Percentiles rank a stretch among this genome's conserved stretches.
Evolutionary conservation across 345 rosid species (phyloP).

Genomic region (Kernera saxatilis): DNA sequence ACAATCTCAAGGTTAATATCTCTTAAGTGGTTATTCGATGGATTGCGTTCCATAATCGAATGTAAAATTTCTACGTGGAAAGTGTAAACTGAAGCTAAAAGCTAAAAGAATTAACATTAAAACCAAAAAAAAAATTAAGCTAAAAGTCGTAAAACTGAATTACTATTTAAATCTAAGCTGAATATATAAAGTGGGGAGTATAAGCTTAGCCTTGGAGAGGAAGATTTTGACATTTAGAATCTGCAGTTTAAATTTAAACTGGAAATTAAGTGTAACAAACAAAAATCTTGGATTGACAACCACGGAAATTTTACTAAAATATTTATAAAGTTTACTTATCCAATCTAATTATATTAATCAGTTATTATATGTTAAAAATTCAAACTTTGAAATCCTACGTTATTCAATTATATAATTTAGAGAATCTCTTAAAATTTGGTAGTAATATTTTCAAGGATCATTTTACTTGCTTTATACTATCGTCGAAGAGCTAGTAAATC

Average conservation of each 20-base stretch:
- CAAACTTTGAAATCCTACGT: background rate
- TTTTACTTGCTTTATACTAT: background rate
- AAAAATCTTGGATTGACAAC: background rate
- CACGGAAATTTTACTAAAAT: background rate
- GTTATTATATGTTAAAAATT: background rate
- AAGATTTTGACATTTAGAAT: background rate
- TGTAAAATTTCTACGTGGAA: background rate
- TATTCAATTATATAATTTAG: background rate
- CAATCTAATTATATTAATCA: background rate
- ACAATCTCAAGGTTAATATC: background rate
- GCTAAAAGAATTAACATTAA: too few relatives aligned
- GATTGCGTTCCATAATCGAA: background rate
- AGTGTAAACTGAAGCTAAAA: background rate
- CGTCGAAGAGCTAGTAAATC: background rate
- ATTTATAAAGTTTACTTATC: background rate
- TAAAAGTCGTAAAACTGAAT: background rate
- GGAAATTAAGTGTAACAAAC: background rate
- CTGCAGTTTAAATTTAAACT: background rate
- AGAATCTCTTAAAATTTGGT: background rate
- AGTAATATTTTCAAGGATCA: background rate
- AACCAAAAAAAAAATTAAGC: too few relatives aligned
- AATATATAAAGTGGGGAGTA: background rate
- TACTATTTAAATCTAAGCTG: background rate
- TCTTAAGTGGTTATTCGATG: background rate
- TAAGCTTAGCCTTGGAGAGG: background rate